Base-by-base conservation (phyloP, 139 green algal species). In the Micromonas pusilla region DNA sequence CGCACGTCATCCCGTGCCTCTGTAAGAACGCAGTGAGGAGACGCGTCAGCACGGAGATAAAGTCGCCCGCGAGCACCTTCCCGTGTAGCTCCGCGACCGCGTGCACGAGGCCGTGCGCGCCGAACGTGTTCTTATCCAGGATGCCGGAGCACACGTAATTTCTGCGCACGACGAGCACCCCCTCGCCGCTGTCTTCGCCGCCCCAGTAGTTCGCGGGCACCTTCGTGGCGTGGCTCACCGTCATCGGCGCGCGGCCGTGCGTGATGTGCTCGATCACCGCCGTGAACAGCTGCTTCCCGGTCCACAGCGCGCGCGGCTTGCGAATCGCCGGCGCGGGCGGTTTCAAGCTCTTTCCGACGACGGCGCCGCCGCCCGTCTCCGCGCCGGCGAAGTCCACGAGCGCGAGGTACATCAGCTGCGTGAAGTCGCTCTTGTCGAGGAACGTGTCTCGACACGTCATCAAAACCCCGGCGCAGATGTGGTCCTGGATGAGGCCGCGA, bases 221-320 rank as follows among this genome's bases (percentile, higher is more conserved):
- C 79, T 97, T 97, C 78, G 81, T 81, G 28, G 80, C 81, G 20
- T 66, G 77, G 20, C 30, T 82, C 80, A 96, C 86, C n/a, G 81
- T 93, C 65, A 98, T 80, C 26, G 92, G 90, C 9, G 92, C 83
- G 79, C 87, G 86, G 67, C 91, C 92, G 23, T 80, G 73, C 0
- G 90, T 91, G 78, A 93, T 87, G 82, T 91, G 84, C 30, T 84
- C 79, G 34, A 98, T 70, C 38, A 97, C 80, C 20, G 88, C 82
- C 30, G 87, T 88, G 73, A 98, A 94, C 13, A 97, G 67, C 88
- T 99, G 95, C 90, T 99, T 99, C 73, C 95, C 95, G 1, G 95
- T 97, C 95, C 95, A 99, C 72, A 98, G 83, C 86, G 97, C 91
- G 72, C 94, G 31, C 5, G 93, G 93, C 87, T 97, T 95, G 52